phyloP scores from a whole-genome alignment of 805 yeast genomes.

The Teunomyces tritomae region DNA sequence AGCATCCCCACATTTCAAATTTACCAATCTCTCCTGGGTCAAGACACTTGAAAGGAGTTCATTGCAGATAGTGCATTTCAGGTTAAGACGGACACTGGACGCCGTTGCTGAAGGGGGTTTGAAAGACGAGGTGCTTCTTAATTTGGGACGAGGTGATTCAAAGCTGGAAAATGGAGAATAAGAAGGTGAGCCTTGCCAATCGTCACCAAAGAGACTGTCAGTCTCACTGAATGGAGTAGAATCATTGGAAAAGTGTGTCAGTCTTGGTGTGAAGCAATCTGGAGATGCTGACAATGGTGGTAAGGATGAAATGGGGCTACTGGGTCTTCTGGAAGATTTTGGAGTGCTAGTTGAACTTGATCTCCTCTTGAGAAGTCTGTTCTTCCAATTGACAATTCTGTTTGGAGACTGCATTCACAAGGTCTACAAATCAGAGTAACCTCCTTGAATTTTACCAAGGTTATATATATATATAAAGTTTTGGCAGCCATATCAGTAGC shows the following conservation, averaged over 20 bases:
- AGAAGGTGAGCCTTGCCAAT: not conserved
- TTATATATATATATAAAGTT: not conserved
- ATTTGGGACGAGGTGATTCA: conserved; percentile 15
- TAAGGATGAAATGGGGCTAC: not conserved
- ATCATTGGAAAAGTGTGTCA: not conserved
- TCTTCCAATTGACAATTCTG: not conserved
- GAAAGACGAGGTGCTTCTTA: conserved; percentile 20
- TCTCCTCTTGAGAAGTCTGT: not conserved
- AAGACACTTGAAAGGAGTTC: conserved; percentile 47
- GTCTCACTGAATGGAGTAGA: conserved; percentile 1
- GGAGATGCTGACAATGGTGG: conserved; percentile 1
- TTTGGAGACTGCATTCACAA: not conserved
- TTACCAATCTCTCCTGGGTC: conserved; percentile 44
- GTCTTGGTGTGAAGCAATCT: not conserved
- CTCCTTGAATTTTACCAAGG: not conserved
- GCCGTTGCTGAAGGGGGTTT: conserved; percentile 11
- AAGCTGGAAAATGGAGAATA: not conserved
- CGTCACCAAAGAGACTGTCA: not conserved
- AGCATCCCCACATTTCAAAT: conserved; percentile 52
- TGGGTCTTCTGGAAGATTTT: not conserved
- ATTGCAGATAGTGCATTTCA: conserved; percentile 49
- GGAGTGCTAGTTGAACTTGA: not conserved
- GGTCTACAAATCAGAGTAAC: not conserved
- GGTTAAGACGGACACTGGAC: conserved; percentile 1
- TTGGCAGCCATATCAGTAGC: not conserved